Conservation (phyloP, 768 basidiomycete species). For the Termitomyces sp. region DNA sequence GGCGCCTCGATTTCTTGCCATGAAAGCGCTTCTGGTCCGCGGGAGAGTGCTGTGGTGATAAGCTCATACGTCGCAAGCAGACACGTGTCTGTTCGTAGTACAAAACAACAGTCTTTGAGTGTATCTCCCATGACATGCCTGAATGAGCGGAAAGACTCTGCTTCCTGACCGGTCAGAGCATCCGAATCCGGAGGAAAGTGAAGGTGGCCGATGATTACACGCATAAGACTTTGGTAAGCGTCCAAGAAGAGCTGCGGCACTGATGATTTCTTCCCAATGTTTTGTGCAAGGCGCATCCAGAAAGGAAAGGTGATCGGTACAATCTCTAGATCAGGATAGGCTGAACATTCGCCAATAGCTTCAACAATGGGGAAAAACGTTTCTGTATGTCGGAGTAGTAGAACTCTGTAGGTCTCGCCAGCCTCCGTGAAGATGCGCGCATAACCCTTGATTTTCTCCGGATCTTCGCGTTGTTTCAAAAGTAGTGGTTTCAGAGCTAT, state of each 20-base stretch:
- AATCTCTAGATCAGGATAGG: conserved; percentile 90
- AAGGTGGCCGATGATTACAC: conserved; percentile 82
- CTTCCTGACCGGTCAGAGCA: conserved; percentile 71
- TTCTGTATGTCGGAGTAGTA: conserved; percentile 85
- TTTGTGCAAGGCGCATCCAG: conserved; percentile 96
- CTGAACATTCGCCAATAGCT: conserved; percentile 89
- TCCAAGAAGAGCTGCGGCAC: conserved; percentile 74
- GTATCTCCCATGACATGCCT: conserved; percentile 99
- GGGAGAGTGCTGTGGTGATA: conserved; percentile 68
- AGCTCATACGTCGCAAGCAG: conserved; percentile 76
- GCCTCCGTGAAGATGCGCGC: conserved; percentile 96
- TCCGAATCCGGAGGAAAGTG: conserved; percentile 79
- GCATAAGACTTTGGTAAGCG: conserved; percentile 81
- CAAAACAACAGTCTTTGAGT: conserved; percentile 95
- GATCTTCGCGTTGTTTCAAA: conserved; percentile 59
- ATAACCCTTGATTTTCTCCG: conserved; percentile 84
- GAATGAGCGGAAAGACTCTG: conserved; percentile 91
- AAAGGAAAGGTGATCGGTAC: conserved; percentile 97
- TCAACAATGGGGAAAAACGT: conserved; percentile 94
- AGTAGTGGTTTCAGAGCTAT: conserved; percentile 67
- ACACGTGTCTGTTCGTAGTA: conserved; percentile 84
- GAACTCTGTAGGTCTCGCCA: conserved; percentile 88
- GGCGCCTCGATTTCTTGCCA: conserved; percentile 99
- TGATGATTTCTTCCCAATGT: conserved; percentile 69
- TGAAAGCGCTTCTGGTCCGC: conserved; percentile 47